Evolutionary conservation across 2,329 filamentous ascomycete species (phyloP), one percentile per base, ranked within the genome.

Genomic region (Epichloe brachyelytri): DNA sequence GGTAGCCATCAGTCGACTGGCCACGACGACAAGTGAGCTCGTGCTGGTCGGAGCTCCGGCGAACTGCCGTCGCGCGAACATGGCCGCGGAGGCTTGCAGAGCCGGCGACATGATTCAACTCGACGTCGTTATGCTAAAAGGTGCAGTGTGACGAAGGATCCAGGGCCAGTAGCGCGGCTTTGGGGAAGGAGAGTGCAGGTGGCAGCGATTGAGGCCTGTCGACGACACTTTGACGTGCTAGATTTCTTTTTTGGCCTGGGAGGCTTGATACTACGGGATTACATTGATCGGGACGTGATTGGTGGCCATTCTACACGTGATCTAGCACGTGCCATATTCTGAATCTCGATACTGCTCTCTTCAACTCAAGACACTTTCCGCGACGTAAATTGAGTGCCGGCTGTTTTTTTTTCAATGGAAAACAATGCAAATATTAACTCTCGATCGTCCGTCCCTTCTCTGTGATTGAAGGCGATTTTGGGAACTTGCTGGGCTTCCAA

Each of bases 221-320:
- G 12, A 40, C 36, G 36, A 50, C 20, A 22, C n/a, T 59, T 46
- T 44, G 48, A 47, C 50, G 33, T 47, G 46, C 48, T 43, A 38
- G 39, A 53, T 43, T 48, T 51, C 30, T 46, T 41, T 40, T 33
- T 20, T 48, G 10, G 8, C n/a, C 34, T 22, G 40, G 38, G 45
- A 44, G 40, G 38, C 26, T 58, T 60, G 57, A 51, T 57, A 54
- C 59, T 55, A 63, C 63, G 60, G 61, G 68, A 70, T 71, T 69
- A 71, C 68, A 71, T 63, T 64, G 59, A 58, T 61, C 22, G 61
- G 56, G 54, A 49, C 46, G 43, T 70, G 65, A 70, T 71, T 71
- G 66, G 66, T 36, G 48, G 15, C 1, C 8, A 14, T 2, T 1
- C 1, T 19, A 5, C 48, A 50, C 43, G 48, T 50, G 43, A 39